Evolutionary conservation across 495 filamentous ascomycete genomes (phyloP), one percentile per base, ranked within the genome.

Genomic region (Lentithecium fluviatile): DNA sequence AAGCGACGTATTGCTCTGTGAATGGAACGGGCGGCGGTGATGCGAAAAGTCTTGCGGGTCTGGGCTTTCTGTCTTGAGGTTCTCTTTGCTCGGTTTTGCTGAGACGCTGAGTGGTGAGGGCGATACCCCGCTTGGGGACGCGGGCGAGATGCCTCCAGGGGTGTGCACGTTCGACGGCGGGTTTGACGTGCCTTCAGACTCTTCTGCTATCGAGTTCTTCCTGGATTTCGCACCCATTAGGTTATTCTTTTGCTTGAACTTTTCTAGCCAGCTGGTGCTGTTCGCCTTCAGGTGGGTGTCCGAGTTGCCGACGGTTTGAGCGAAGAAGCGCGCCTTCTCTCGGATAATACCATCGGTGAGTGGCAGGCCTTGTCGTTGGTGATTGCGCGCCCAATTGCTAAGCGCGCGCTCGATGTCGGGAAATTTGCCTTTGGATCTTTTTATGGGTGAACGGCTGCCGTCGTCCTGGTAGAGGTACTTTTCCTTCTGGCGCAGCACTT

Each of bases 401-500:
- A 99, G 80, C n/a, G 94, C 91, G 69, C 93, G 86, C 71, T 99
- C 94, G 66, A 99, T 91, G 73, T 97, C 91, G 2, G 89, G 91
- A 46, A 92, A 92, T 75, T 92, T 90, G 19, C 92, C 90, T 77
- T 97, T 97, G 60, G 85, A 74, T 56, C 87, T 85, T 73, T 95
- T 95, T 63, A 95, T 85, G 10, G 94, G 91, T 40, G 94, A 96
- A 58, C 86, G 83, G 63, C 84, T 90, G 26, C 90, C 87, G 72
- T 95, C 92, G 54, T 97, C 90, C 45, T 85, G 84, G 65, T 85
- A 88, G 8, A 99, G 84, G 76, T 97, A 99, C 73, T 97, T 95
- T 61, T 97, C 94, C 74, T 96, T 96, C 69, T 96, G 88, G 52
- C 94, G 88, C 61, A 97, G 76, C 51, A 99, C 94, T 72, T 99